A percentile compares a stretch with the other conserved stretches of the same genome.
These are phyloP conservation scores for Tagetes erecta DNA, from an alignment of 129 eudicot genomes.

Conservation along the genomic window DNA sequence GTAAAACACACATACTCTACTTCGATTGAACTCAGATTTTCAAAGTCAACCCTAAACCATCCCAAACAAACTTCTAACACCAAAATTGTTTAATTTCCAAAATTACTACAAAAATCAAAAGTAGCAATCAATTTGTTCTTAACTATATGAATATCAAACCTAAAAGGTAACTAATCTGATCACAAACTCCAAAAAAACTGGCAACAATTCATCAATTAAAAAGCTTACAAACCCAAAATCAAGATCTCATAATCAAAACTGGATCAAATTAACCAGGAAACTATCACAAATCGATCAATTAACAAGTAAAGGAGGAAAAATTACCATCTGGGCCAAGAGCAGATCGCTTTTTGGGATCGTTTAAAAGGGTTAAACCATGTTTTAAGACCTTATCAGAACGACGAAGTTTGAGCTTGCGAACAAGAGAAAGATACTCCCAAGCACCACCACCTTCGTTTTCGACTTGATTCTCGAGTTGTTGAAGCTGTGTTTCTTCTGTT, in stretches of 20 bases:
- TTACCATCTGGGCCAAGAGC: conserved; percentile 85
- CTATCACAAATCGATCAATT: not conserved
- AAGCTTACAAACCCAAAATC: not conserved
- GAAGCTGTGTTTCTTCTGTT: conserved; percentile 68
- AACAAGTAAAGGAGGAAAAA: not conserved
- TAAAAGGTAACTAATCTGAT: not conserved
- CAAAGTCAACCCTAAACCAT: too few relatives aligned
- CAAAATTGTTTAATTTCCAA: conserved; percentile 12
- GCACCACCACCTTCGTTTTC: conserved; percentile 93
- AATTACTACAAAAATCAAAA: not conserved
- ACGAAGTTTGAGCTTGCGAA: conserved; percentile 87
- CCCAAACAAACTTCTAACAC: too few relatives aligned
- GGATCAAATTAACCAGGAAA: conserved; percentile 19
- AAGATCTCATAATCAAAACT: not conserved
- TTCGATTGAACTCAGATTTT: not conserved
- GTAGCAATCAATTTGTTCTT: not conserved
- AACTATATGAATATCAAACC: not conserved
- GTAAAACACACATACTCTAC: not conserved
- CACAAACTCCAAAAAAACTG: not conserved
- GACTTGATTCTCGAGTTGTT: conserved; percentile 74
- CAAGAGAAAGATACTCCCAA: conserved; percentile 87
- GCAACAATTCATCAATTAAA: conserved; percentile 14
- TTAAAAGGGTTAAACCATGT: conserved; percentile 68
- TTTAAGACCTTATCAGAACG: conserved; percentile 86
- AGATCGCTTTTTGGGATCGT: conserved; percentile 76